Conservation (phyloP, 495 filamentous ascomycete species). For the Aspergillus indologenus region DNA sequence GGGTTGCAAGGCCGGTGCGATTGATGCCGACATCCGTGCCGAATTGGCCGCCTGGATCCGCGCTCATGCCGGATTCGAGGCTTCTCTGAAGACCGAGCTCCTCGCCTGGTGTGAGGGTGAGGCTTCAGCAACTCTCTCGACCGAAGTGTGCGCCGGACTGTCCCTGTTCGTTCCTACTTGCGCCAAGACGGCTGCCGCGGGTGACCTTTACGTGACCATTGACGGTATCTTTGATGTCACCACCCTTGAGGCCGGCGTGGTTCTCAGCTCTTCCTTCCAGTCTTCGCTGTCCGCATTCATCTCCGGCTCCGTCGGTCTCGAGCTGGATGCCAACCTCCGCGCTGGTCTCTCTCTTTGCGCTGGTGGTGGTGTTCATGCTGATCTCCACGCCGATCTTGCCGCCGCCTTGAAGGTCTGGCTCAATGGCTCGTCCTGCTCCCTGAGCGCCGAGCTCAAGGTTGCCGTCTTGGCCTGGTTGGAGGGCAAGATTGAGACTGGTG, state of each 20-base stretch:
- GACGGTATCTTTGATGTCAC: constrained; percentile 39
- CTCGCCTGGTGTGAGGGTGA: constrained; percentile 31
- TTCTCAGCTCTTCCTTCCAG: constrained; percentile 34
- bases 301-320: constrained; percentile 15
- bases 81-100: constrained; percentile 28
- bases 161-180: constrained; percentile 37
- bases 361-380: constrained; percentile 33
- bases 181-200: constrained; percentile 38
- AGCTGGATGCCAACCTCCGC: constrained; percentile 30
- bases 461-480: constrained; percentile 37
- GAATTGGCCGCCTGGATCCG: constrained; percentile 37
- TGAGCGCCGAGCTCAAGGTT: constrained; percentile 30
- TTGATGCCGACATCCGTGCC: constrained; percentile 29
- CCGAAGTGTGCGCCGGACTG: constrained; percentile 31
- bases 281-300: constrained; percentile 33
- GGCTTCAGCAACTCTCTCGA: constrained; percentile 23
- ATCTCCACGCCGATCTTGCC: constrained; percentile 36
- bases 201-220: constrained; percentile 36
- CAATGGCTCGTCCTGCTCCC: constrained; percentile 27
- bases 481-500: constrained; percentile 28
- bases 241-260: constrained; percentile 29
- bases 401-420: constrained; percentile 35
- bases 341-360: constrained; percentile 39
- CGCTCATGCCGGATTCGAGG: constrained; percentile 25
- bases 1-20: constrained; percentile 34